Conservation (phyloP, 345 rosid species). For the Brassica nigra region DNA sequence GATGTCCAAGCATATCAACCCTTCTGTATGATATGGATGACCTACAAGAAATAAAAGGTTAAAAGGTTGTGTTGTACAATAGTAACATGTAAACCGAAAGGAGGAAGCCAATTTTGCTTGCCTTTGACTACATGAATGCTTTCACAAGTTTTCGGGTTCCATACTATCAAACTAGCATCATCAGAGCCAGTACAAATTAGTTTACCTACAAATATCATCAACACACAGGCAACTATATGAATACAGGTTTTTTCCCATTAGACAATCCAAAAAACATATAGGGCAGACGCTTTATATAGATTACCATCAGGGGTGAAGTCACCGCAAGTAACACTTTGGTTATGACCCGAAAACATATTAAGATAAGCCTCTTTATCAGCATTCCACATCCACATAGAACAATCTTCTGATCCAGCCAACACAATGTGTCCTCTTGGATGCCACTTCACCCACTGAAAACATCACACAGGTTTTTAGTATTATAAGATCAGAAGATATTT, state of each 20-base stretch:
- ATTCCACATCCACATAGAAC: conserved; percentile 93
- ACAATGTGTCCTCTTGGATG: conserved; percentile 91
- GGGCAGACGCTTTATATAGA: conserved; percentile 12
- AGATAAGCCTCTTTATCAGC: conserved; percentile 76
- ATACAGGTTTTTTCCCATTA: background rate
- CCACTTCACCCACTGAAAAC: conserved; percentile 89
- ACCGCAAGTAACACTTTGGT: conserved; percentile 74
- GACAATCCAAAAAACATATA: background rate
- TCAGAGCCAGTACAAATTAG: conserved; percentile 87
- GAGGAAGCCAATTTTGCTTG: conserved; percentile 17
- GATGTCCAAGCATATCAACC: conserved; percentile 74
- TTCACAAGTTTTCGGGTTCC: conserved; percentile 89
- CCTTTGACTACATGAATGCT: conserved; percentile 74
- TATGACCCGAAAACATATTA: conserved; percentile 80
- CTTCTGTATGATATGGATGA: conserved; percentile 83
- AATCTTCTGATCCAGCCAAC: conserved; percentile 87
- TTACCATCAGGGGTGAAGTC: conserved; percentile 95
- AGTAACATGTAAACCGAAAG: background rate
- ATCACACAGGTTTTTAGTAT: conserved; percentile 18
- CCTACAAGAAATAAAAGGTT: conserved; percentile 40
- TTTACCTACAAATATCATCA: conserved; percentile 56
- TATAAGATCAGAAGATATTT: background rate
- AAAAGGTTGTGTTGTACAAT: background rate
- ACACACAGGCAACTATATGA: background rate
- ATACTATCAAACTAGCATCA: conserved; percentile 83